Evolutionary conservation across 345 rosid genomes (phyloP), one percentile per base, ranked within the genome.

Genomic region (Raphanus sativus): DNA sequence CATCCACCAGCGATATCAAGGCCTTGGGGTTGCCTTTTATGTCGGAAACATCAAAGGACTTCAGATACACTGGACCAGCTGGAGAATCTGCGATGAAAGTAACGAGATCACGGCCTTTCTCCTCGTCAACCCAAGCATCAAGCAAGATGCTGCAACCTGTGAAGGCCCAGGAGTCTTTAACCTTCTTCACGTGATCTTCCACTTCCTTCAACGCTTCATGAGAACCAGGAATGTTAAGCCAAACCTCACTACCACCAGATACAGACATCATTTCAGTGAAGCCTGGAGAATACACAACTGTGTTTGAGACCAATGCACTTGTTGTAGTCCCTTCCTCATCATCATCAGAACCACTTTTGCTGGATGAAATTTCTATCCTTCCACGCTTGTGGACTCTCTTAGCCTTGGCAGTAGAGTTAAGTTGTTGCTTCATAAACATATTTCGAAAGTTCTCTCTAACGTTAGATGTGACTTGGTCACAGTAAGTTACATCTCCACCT

Each of bases 141-240:
- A 88, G 71, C 77, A 91, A 77, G 71, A 91, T 69, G 75, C 88
- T 88, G 71, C 94, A 91, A 11, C 97, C 89, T 1, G 87, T 86
- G 58, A 67, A 63, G 17, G 25, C 71, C 94, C 94, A 91, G 0
- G 91, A 86, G 38, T 80, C 75, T 77, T 80, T 80, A 40, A 88
- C 74, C 28, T 71, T 81, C 62, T 78, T 69, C 66, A 85, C 82
- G 75, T 80, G 62, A 50, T 70, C 80, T 70, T 65, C 78, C 73
- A 82, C 79, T 71, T 88, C 86, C 17, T 50, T 50, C 17, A 50
- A 4, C 2, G 17, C 55, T 50, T 84, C 82, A 61, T 65, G 67
- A 61, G 65, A 25, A 76, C 74, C 65, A 16, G 86, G 89, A 56
- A 80, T 21, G 4, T 24, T 58, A 40, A 40, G 48, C 48, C 48